A percentile compares a stretch with the other conserved stretches of the same genome.
These are phyloP conservation scores for Mycena sp. DNA, from an alignment of 1,284 basidiomycete genomes.

Conservation along the genomic window DNA sequence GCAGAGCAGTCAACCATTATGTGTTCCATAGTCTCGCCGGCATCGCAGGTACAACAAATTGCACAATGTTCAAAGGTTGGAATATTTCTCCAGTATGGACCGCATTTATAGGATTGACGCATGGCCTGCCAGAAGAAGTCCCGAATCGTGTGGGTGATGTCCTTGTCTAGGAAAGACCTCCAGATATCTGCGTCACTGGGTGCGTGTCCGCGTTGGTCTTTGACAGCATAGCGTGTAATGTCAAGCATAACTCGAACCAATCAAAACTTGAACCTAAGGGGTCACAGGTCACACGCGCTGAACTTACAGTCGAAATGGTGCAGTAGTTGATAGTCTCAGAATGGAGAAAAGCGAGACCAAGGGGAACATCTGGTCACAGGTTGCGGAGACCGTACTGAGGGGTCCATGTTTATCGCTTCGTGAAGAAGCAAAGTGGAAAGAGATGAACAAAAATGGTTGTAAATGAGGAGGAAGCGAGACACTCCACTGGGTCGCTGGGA, in stretches of 20 bases:
- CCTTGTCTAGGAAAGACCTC: not conserved
- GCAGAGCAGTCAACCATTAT: not conserved
- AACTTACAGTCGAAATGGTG: no score
- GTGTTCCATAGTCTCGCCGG: constrained; percentile 36
- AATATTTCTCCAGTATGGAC: constrained; percentile 31
- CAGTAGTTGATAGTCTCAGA: no score
- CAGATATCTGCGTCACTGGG: constrained; percentile 12
- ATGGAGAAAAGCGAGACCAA: no score
- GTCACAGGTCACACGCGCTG: no score
- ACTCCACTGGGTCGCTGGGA: no score
- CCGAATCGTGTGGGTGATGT: not conserved
- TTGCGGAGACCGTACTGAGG: no score
- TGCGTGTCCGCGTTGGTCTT: not conserved
- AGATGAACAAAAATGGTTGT: no score
- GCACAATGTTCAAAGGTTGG: constrained; percentile 29
- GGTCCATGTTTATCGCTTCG: no score
- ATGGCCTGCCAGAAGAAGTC: constrained; percentile 18
- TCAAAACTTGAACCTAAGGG: no score
- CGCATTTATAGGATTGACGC: constrained; percentile 28
- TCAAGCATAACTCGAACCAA: constrained; percentile 24
- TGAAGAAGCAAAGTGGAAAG: no score
- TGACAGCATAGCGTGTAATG: not conserved
- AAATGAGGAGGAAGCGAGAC: no score
- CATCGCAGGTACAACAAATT: constrained; percentile 21
- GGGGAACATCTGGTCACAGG: no score